Base-by-base conservation (phyloP, 2,329 filamentous ascomycete species). In the Fusarium lateritium region DNA sequence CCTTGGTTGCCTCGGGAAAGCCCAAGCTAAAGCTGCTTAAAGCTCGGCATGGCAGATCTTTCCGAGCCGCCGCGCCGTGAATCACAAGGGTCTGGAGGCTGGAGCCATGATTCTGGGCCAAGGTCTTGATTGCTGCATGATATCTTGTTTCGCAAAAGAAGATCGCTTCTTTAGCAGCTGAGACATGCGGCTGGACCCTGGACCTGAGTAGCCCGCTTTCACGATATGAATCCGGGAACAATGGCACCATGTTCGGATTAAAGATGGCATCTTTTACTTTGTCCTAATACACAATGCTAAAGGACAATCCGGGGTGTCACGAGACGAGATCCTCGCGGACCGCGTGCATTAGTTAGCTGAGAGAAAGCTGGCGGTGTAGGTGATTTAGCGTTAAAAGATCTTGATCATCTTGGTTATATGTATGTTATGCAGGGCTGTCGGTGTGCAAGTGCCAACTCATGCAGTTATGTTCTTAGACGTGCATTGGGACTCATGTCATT, bases 301-400 rank as follows among this genome's bases (percentile, higher is more conserved):
- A 47, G 51, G 47, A 56, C 56, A 22, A 49, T 53, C 49, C 54
- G 44, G 60, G 62, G 42, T 56, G 52, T 54, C 55, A 56, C 31
- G 46, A 51, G 47, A 40, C 38, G 50, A 45, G 56, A 70, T 61
- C 54, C 33, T 72, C 56, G 22, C 63, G 42, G 61, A 44, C 46
- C 44, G 71, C 19, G 39, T 70, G 69, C 62, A 67, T 69, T 72
- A 67, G 69, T 42, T 56, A 47, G 43, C 38, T 58, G 50, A 22
- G 24, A 44, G 54, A 44, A 33, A 70, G 63, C 60, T 73, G 71
- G 71, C 71, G 71, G 69, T 73, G 65, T 67, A 63, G 52, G 38
- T 19, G 22, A 46, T 38, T 52, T 34, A 31, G 43, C 9, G 34
- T 38, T 19, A 10, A 38, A 42, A 44, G 43, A 64, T 61, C 58